A percentile compares a stretch with the other conserved stretches of the same genome.
phyloP scores from a whole-genome alignment of 306 rosid species.

The Fragaria vesca region DNA sequence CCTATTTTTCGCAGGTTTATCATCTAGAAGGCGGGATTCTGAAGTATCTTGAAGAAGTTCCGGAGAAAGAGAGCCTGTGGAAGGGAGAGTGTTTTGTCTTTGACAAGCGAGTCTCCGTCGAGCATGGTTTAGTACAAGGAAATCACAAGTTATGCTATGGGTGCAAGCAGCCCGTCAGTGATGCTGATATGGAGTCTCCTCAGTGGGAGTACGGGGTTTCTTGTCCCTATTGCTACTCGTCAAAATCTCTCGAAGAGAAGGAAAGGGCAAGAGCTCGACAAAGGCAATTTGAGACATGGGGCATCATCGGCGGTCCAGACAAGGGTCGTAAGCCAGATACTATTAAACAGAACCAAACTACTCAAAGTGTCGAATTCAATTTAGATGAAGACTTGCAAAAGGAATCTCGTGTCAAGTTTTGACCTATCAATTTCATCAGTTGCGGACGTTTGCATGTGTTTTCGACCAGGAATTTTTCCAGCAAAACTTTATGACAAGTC shows the following conservation, averaged over 20 bases:
- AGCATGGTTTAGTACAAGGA: constrained; percentile 83
- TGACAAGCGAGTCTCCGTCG: constrained; percentile 90
- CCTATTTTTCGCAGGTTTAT: constrained; percentile 52
- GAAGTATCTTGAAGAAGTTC: constrained; percentile 87
- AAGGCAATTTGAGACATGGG: constrained; percentile 83
- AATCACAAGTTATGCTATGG: constrained; percentile 92
- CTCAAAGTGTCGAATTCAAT: constrained; percentile 27
- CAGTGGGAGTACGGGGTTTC: constrained; percentile 77
- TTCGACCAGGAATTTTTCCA: background rate
- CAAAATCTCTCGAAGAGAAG: constrained; percentile 81
- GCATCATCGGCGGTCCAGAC: constrained; percentile 89
- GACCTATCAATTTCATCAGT: background rate
- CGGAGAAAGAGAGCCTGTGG: constrained; percentile 78
- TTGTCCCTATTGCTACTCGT: constrained; percentile 70
- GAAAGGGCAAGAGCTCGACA: constrained; percentile 96
- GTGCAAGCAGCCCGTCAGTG: constrained; percentile 92
- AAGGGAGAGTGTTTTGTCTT: constrained; percentile 97
- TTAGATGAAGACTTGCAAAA: constrained; percentile 14
- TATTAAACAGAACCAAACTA: background rate
- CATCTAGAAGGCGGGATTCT: constrained; percentile 98
- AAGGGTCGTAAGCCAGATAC: constrained; percentile 53
- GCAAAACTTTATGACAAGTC: background rate
- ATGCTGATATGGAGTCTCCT: constrained; percentile 81
- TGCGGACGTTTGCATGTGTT: background rate
- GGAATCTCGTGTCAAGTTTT: background rate